Evolutionary conservation across 805 yeast genomes (phyloP), one percentile per base, ranked within the genome.

Genomic region (Danielozyma ontarioensis): DNA sequence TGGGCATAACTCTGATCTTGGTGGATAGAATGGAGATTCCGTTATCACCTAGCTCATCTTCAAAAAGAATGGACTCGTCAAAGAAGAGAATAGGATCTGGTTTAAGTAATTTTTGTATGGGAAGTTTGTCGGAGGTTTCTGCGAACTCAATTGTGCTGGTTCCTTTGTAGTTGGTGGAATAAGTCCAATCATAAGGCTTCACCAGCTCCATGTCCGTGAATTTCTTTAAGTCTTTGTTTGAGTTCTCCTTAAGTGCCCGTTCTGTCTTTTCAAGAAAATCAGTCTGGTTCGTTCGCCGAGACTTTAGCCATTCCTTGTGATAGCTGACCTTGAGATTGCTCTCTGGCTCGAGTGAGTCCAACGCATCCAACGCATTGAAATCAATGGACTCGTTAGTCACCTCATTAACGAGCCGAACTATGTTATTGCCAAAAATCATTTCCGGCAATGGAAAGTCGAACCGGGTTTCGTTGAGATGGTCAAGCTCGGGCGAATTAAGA

Each of bases 111-210:
- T 80, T 78, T 11, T 78, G 76, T 13, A 85, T 46, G 0, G 98
- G 98, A 10, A 90, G 75, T 21, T 48, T 48, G 11, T 52, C 50
- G 10, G 42, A 33, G 3, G 59, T 47, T 3, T 38, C 23, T 3
- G 11, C 13, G 31, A 64, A 57, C 6, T 39, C 32, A 11, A 57
- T 46, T 5, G 27, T 18, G 7, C 65, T 35, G 0, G 80, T 70
- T 0, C 97, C 98, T 39, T 66, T 70, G 55, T 90, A 93, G 29
- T 68, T 58, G 1, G 95, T 78, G 0, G 96, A 75, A 54, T 93
- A 93, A 0, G 98, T 90, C 99, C 99, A 93, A 62, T 93, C 98
- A 53, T 78, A 93, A 2, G 96, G 93, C 46, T 83, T 82, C 32
- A 81, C 76, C 23, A 82, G 74, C 29, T 82, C 70, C 74, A 50